phyloP scores from a whole-genome alignment of 2,329 filamentous ascomycete genomes.

The Botrytis galanthina region DNA sequence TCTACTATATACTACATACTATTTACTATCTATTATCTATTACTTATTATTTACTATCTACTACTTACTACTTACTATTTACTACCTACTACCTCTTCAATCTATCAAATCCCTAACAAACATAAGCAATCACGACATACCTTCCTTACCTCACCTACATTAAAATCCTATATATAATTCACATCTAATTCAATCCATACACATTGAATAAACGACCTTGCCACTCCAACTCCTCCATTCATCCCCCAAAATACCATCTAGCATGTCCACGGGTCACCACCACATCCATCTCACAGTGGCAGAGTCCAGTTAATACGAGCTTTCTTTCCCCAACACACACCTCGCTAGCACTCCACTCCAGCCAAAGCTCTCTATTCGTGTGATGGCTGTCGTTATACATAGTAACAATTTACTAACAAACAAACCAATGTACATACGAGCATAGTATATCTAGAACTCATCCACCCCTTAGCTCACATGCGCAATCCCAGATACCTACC shows the following conservation, averaged over 20 bases:
- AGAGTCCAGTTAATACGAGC: background rate
- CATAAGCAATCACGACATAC: background rate
- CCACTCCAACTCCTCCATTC: background rate
- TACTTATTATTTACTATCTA: too few species aligned
- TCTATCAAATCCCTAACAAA: background rate
- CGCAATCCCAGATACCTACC: background rate
- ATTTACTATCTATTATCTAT: too few species aligned
- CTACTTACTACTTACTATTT: too few species aligned
- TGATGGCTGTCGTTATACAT: background rate
- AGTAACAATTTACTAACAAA: background rate
- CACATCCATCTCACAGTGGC: background rate
- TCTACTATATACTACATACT: too few species aligned
- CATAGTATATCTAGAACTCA: too few species aligned
- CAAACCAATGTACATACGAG: background rate
- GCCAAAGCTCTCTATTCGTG: background rate
- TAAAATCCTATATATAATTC: too few species aligned
- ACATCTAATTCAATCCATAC: too few species aligned
- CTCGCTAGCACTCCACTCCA: background rate
- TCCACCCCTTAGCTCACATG: background rate
- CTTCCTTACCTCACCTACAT: too few species aligned
- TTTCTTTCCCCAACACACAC: too few species aligned
- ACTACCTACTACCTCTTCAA: background rate
- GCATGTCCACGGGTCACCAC: background rate
- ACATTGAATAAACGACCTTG: background rate
- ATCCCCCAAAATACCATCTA: background rate